Evolutionary conservation across 2,329 filamentous ascomycete genomes (phyloP), one percentile per base, ranked within the genome.

Genomic region (Epichloe sibirici): DNA sequence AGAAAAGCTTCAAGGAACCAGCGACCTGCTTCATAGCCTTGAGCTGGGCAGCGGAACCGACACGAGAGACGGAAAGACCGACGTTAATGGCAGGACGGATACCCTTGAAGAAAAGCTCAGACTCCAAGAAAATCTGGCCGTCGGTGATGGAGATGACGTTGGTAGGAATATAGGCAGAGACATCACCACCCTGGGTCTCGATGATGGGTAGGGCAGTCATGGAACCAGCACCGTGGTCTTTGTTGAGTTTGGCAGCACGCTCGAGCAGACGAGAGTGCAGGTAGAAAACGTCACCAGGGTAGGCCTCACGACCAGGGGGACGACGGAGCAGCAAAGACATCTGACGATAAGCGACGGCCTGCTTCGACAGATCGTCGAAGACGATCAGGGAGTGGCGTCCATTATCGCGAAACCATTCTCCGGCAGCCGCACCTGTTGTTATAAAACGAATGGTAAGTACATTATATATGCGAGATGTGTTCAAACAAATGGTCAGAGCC

Each of bases 1-100:
- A 88, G 90, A 97, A 98, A 66, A 98, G 90, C 85, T 98, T 98
- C 71, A 98, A 82, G 64, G 91, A 97, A 83, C 93, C 93, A 69
- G 93, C 93, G 66, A 98, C 93, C 82, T 98, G 93, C 85, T 98
- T 98, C 93, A 98, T 98, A 78, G 93, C 90, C 88, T 97, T 98
- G 74, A 97, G 83, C 83, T 98, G 93, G 71, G 93, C 93, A 73
- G 93, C 89, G 69, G 93, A 98, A 73, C 93, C 93, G 85, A 98
- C 93, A 88, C 93, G 93, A 65, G 93, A 98, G 66, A 98, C 93
- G 68, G 93, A 98, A 66, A 98, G 88, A 93, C 93, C 93, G 87
- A 98, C 93, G 84, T 98, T 98, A 76, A 98, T 98, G 78, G 93
- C 93, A 67, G 93, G 93, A 71, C 93, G 91, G 76, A 98, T 78